These are phyloP conservation scores for Mucor indicus DNA, from an alignment of 371 early-diverging fungal species.

Conservation along the genomic window DNA sequence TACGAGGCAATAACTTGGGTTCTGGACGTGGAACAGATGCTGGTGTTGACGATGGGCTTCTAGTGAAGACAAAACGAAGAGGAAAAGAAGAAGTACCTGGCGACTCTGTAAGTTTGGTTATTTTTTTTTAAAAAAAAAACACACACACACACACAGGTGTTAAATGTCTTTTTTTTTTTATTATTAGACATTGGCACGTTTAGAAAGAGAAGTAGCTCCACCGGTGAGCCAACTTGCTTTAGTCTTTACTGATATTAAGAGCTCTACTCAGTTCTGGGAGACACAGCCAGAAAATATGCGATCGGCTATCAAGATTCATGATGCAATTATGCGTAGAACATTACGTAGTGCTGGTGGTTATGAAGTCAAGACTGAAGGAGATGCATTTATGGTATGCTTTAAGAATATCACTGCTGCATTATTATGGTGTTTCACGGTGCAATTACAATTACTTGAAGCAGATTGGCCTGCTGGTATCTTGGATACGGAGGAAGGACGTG, in stretches of 20 bases:
- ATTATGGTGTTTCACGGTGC: conserved; percentile 89
- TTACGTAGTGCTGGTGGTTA: conserved; percentile 89
- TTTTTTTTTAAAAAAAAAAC: neutral
- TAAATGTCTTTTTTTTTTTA: neutral
- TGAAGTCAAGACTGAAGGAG: conserved; percentile 97
- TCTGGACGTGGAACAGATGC: conserved; percentile 13
- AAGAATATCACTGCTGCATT: conserved; percentile 83
- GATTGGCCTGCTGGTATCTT: conserved; percentile 94
- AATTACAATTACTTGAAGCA: conserved; percentile 75
- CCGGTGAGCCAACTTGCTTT: conserved; percentile 83
- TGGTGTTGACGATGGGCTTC: conserved; percentile 18
- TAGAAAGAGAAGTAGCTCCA: conserved; percentile 80
- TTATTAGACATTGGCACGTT: conserved; percentile 54
- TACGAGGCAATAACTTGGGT: conserved; percentile 21
- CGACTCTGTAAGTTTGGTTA: conserved; percentile 47
- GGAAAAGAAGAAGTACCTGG: conserved; percentile 50
- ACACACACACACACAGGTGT: no score
- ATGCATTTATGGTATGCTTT: conserved; percentile 95
- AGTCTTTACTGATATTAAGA: conserved; percentile 95
- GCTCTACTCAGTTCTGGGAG: conserved; percentile 94
- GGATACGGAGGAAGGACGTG: conserved; percentile 75
- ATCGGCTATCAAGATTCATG: conserved; percentile 87
- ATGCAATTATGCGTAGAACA: conserved; percentile 80
- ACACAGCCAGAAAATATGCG: conserved; percentile 85
- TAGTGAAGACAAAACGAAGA: conserved; percentile 37